phyloP scores from a whole-genome alignment of 345 rosid species.

The Bruguiera gymnorhiza region DNA sequence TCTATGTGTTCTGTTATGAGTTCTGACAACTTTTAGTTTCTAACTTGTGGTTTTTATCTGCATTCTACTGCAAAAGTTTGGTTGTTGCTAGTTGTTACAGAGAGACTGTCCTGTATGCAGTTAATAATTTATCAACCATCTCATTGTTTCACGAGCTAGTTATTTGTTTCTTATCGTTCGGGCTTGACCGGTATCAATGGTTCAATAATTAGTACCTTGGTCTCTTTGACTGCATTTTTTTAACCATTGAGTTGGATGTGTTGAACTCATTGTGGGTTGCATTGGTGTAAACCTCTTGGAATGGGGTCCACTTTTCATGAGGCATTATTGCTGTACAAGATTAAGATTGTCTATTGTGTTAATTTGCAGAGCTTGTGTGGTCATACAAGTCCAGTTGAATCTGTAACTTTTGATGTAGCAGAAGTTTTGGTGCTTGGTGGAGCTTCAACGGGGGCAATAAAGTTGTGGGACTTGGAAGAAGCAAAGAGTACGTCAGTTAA shows the following conservation, averaged over 20 bases:
- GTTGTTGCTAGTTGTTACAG: not conserved
- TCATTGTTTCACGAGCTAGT: not conserved
- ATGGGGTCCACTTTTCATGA: not conserved
- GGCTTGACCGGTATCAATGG: not conserved
- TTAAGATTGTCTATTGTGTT: constrained; percentile 13
- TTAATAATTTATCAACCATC: not conserved
- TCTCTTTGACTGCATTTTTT: not conserved
- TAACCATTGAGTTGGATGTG: not conserved
- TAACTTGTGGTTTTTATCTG: not conserved
- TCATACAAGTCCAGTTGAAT: constrained; percentile 63
- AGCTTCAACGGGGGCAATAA: constrained; percentile 66
- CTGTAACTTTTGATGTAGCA: constrained; percentile 55
- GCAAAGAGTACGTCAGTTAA: constrained; percentile 55
- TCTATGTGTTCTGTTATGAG: not conserved
- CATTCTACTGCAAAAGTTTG: not conserved
- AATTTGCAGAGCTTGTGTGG: constrained; percentile 62
- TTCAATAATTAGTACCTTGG: not conserved
- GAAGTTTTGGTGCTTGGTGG: constrained; percentile 73
- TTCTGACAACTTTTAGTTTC: not conserved
- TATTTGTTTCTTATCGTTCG: not conserved
- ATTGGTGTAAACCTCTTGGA: not conserved
- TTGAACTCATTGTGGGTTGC: not conserved
- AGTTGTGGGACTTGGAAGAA: constrained; percentile 83
- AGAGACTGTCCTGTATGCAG: not conserved
- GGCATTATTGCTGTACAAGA: constrained; percentile 1